Conservation (phyloP, 2,329 filamentous ascomycete species). For the Pestalotiopsis sp. region DNA sequence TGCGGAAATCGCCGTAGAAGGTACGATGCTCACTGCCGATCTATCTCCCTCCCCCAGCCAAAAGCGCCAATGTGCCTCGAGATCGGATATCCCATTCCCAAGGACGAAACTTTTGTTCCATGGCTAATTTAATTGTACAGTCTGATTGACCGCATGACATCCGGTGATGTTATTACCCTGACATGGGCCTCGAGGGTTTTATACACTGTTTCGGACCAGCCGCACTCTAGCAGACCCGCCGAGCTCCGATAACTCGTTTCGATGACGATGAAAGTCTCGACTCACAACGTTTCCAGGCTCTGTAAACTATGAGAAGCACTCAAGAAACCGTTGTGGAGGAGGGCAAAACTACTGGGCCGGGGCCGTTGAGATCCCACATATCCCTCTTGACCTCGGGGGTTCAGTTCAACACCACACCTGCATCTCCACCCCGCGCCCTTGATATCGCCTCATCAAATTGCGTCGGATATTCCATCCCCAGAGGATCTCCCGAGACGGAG, state of each 20-base stretch:
- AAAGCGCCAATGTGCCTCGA: not conserved
- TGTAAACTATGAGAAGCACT: slow-evolving; percentile 32
- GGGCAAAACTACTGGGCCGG: slow-evolving; percentile 23
- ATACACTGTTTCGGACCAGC: slow-evolving; percentile 16
- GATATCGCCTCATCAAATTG: slow-evolving; percentile 24
- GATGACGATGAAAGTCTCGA: slow-evolving; percentile 31
- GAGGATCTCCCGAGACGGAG: slow-evolving; percentile 28
- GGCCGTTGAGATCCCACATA: slow-evolving; percentile 28
- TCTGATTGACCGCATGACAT: slow-evolving; percentile 22
- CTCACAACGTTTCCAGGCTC: slow-evolving; percentile 21
- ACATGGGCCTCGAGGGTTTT: slow-evolving; percentile 20
- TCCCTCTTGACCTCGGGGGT: slow-evolving; percentile 25
- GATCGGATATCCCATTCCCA: not conserved
- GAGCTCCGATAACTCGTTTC: slow-evolving; percentile 26
- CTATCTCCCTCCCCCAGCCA: not conserved
- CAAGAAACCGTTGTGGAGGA: slow-evolving; percentile 28
- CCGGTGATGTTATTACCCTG: slow-evolving; percentile 22
- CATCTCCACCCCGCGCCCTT: slow-evolving; percentile 23
- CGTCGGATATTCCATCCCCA: slow-evolving; percentile 21
- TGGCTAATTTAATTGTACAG: slow-evolving; percentile 21
- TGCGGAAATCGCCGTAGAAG: slow-evolving; percentile 9
- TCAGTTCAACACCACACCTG: slow-evolving; percentile 21
- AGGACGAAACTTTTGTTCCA: not conserved
- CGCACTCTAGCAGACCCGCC: slow-evolving; percentile 21
- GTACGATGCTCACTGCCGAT: slow-evolving; percentile 14